A percentile compares a stretch with the other conserved stretches of the same genome.
Conservation (phyloP, 2,329 filamentous ascomycete species). For the Botrytis sinoallii region DNA sequence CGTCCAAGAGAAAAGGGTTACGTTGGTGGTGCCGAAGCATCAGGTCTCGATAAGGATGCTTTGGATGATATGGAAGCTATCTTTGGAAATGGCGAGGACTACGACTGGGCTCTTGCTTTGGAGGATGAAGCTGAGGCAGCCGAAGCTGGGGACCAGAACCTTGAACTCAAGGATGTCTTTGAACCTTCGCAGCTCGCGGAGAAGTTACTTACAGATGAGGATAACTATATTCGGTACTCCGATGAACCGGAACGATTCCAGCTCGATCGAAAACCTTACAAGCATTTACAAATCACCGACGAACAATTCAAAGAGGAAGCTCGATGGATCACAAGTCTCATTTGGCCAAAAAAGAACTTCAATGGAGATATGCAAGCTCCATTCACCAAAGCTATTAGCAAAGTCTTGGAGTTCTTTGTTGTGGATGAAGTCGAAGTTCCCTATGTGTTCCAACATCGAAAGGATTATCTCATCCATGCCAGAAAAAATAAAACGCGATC, state of each 20-base stretch:
- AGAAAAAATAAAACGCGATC: slow-evolving; percentile 61
- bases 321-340: slow-evolving; percentile 83
- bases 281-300: slow-evolving; percentile 72
- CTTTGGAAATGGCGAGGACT: slow-evolving; percentile 93
- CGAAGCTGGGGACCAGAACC: slow-evolving; percentile 73
- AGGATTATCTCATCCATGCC: slow-evolving; percentile 93
- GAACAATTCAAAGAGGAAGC: slow-evolving; percentile 90
- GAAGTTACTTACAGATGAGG: slow-evolving; percentile 91
- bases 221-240: slow-evolving; percentile 82
- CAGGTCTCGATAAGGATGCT: slow-evolving; percentile 85
- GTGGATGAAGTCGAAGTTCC: slow-evolving; percentile 93
- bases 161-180: slow-evolving; percentile 96
- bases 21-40: slow-evolving; percentile 70
- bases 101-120: slow-evolving; percentile 87
- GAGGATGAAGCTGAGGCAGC: slow-evolving; percentile 83
- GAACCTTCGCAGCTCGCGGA: slow-evolving; percentile 93
- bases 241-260: slow-evolving; percentile 96
- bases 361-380: slow-evolving; percentile 68
- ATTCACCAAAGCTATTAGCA: slow-evolving; percentile 83
- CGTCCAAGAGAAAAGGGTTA: slow-evolving; percentile 70
- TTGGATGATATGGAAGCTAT: slow-evolving; percentile 95
- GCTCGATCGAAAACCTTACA: slow-evolving; percentile 84
- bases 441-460: slow-evolving; percentile 96
- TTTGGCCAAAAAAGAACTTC: slow-evolving; percentile 79
- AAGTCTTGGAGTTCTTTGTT: slow-evolving; percentile 93